Evolutionary conservation across 2,329 filamentous ascomycete species (phyloP), one percentile per base, ranked within the genome.

Genomic region (Colletotrichum tanaceti): DNA sequence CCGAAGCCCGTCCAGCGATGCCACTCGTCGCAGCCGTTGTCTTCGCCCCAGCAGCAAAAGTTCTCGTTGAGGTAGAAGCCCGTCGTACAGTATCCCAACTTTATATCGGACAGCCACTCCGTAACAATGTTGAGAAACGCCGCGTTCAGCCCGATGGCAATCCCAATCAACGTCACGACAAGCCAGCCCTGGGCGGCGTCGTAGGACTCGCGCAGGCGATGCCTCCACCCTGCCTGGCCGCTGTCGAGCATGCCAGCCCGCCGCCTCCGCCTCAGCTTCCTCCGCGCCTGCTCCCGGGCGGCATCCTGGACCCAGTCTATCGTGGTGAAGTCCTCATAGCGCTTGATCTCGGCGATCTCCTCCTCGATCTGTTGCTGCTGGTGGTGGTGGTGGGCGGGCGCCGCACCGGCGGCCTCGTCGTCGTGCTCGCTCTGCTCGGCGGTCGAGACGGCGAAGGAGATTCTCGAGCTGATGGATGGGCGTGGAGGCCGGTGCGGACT

Each of bases 291-390:
- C 79, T 98, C 96, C 72, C 94, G 91, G 41, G 94, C 91, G 13
- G 95, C 94, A 86, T 99, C 96, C 79, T 99, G 95, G 0, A 99
- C 95, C 96, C 96, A 99, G 80, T 99, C 96, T 88, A 96, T 96
- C 0, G 96, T 99, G 6, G 94, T 97, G 78, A 99, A 99, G 81
- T 99, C 96, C 87, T 97, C 96, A 82, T 99, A 99, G 82, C 95
- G 89, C 82, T 98, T 98, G 78, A 99, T 98, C 83, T 98, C 92
- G 32, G 92, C 94, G 77, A 99, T 97, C 82, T 99, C 96, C 77
- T 98, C 94, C 70, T 94, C 92, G 73, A 97, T 93, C 71, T 91
- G 89, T 70, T 90, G 87, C 75, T 92, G 88, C 57, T 69, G 66
- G 10, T 50, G 66, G 32, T 35, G 32, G 32, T 35, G 7, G 39